Base-by-base conservation (phyloP, 495 filamentous ascomycete species). In the Monascus purpureus region DNA sequence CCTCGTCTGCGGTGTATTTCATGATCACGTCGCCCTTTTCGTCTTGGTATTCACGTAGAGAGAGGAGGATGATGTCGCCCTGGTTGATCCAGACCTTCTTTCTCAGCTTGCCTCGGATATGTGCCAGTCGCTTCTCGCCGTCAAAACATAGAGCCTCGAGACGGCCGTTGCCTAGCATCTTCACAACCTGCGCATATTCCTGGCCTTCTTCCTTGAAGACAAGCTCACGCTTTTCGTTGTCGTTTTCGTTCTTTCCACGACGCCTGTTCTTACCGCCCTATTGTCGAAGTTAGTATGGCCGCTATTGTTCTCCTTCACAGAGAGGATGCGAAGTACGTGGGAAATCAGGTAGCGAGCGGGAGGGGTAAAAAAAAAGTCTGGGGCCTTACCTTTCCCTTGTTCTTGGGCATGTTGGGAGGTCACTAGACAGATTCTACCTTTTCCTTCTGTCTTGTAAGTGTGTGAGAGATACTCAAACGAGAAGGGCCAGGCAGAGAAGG, bases 31-130 rank as follows among this genome's bases (percentile, higher is more conserved):
- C 90, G 44, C 86, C 90, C 68, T 97, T 97, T 61, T 93, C 84
- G 58, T 95, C 90, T 57, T 97, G 90, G 63, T 95, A 97, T 61
- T 96, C 92, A 45, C 90, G 85, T 23, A 97, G 81, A 5, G 82
- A 90, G 28, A 97, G 75, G 11, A 97, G 75, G 56, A 97, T 95
- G 59, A 97, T 96, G 51, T 97, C 90, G 58, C 90, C 88, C 63
- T 93, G 84, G 69, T 95, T 96, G 73, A 93, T 96, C 84, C 84
- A 92, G 53, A 81, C 77, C 68, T 97, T 97, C 72, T 97, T 97
- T 46, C 92, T 77, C 33, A 97, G 77, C 61, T 97, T 97, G 61
- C 90, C 90, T 40, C 62, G 62, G 31, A 67, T 67, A 48, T 67
- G 60, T 33, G 60, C 62, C 16, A 67, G 57, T 40, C 62, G 62